Percentiles rank a stretch among this genome's conserved stretches.
These are phyloP conservation scores for Sclerotinia spermophila DNA, from an alignment of 2,329 filamentous ascomycete species.

Conservation along the genomic window DNA sequence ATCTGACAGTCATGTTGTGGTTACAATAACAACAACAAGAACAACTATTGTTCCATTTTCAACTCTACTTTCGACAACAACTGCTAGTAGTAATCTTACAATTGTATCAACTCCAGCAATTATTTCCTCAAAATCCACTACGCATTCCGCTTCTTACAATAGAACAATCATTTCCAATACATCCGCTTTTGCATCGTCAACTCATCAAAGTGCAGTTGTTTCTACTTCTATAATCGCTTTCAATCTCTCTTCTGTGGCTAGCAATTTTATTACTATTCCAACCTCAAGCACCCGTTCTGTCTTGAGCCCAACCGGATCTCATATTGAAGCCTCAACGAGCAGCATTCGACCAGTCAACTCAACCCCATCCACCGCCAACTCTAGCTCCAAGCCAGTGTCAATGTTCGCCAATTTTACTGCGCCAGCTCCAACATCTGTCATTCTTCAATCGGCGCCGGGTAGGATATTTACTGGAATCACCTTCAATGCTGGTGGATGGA, in stretches of 20 bases:
- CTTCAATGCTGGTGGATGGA: slow-evolving; percentile 26
- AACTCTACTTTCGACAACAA: neutral
- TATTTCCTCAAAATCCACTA: neutral
- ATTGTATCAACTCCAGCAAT: neutral
- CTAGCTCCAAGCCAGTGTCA: neutral
- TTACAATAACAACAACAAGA: neutral
- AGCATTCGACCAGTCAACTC: slow-evolving; percentile 25
- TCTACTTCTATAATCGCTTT: neutral
- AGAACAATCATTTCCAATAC: neutral
- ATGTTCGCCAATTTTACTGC: neutral
- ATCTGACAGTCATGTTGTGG: neutral
- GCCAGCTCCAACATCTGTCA: neutral
- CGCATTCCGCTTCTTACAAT: neutral
- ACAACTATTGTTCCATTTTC: neutral
- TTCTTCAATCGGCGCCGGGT: slow-evolving; percentile 1
- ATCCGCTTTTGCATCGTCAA: neutral
- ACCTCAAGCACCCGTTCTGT: neutral
- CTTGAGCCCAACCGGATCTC: neutral
- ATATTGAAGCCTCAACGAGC: neutral
- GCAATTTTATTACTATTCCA: slow-evolving; percentile 6
- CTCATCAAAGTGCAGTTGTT: slow-evolving; percentile 2
- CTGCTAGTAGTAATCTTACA: neutral
- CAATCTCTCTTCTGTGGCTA: neutral
- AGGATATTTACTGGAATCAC: slow-evolving; percentile 20
- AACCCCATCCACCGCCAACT: slow-evolving; percentile 7